Base-by-base conservation (phyloP, 2,329 filamentous ascomycete species). In the Calcarisporium arbuscula region DNA sequence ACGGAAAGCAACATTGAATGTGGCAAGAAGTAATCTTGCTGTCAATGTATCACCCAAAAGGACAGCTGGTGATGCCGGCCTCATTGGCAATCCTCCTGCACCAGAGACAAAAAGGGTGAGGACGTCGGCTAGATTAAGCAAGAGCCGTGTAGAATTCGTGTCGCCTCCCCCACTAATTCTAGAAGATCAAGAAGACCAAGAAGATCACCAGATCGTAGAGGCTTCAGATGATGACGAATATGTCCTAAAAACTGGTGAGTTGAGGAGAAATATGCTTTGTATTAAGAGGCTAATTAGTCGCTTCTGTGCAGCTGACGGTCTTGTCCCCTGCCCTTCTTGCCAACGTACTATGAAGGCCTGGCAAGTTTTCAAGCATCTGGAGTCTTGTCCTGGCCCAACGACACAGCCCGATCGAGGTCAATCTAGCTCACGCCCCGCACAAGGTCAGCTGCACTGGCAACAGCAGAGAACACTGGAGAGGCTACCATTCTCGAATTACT, bases 241-340 rank as follows among this genome's bases (percentile, higher is more conserved):
- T 31, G 39, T 44, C 8, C 51, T 53, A 15, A 51, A 54, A 12
- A 44, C 51, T 26, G 41, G 53, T 53, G 42, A 35, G 45, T 32
- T n/a, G n/a, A n/a, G n/a, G n/a, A n/a, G n/a, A n/a, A 21, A n/a
- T 21, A 4, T n/a, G 2, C 15, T 12, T 21, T 17, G 12, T 10
- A 2, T 6, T 16, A 25, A 25, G 9, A 7, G 8, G 12, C 14
- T 21, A 15, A 8, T 3, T 15, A n/a, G 9, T 25, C n/a, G 12
- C 8, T 8, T 1, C 7, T 19, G 9, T 18, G 18, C 46, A 68
- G 79, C 83, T 19, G 84, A 92, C 47, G 87, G 85, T 4, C 66
- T 92, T 11, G 85, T 89, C 2, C 70, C 77, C 26, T 98, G 92
- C 54, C 92, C 92, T 0, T 82, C 90, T 14, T 98, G 92, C 55